Conservation (phyloP, 2,329 filamentous ascomycete genomes). For the Penicillium occitanis region DNA sequence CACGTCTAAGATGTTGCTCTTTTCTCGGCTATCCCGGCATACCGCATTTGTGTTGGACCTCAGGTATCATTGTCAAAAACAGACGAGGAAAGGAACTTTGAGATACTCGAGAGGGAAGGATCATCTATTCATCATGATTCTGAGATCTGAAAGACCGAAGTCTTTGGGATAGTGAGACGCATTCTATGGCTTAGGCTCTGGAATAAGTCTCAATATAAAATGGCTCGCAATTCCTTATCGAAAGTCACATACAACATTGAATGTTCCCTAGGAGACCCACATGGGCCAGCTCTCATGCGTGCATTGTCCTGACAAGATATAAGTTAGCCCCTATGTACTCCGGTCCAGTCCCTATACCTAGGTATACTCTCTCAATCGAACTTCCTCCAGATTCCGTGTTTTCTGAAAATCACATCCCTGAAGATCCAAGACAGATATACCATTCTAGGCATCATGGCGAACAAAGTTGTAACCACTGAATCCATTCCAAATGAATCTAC, state of each 20-base stretch:
- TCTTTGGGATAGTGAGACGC: background rate
- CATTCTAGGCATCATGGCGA: constrained; percentile 1
- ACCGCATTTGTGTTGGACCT: too few relatives aligned
- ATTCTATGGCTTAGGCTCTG: background rate
- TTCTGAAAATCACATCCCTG: background rate
- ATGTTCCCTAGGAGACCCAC: background rate
- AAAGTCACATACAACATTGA: background rate
- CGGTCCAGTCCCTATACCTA: background rate
- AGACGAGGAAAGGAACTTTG: too few relatives aligned
- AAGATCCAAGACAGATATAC: background rate
- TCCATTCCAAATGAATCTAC: constrained; percentile 29
- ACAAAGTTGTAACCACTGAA: background rate
- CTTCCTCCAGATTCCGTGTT: background rate
- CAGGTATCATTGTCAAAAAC: too few relatives aligned
- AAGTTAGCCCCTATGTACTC: background rate
- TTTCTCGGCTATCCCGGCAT: background rate
- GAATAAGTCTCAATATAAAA: background rate
- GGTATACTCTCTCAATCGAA: background rate
- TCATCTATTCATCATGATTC: background rate
- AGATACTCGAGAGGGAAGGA: background rate
- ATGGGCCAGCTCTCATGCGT: background rate
- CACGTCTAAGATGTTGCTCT: background rate
- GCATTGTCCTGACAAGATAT: background rate
- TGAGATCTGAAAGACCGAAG: too few relatives aligned
- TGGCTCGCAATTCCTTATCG: background rate